Conservation (phyloP, 306 rosid species). For the Cicer bijugum region DNA sequence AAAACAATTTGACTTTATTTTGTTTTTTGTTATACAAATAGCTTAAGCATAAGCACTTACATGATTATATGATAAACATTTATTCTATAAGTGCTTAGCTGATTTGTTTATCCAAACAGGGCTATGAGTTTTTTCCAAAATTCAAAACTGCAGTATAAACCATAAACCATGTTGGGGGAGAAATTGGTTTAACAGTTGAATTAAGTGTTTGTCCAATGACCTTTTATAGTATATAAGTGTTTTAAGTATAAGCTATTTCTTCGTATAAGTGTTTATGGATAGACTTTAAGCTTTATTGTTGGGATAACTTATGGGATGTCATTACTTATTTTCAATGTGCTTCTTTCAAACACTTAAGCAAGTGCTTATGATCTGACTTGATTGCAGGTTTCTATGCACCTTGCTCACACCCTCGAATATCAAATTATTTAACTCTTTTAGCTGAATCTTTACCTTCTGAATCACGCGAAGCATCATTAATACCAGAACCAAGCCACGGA, state of each 20-base stretch:
- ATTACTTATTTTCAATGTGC: background rate
- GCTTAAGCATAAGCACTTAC: too few species aligned
- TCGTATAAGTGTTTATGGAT: background rate
- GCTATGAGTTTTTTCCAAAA: background rate
- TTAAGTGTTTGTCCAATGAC: too few species aligned
- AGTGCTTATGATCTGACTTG: background rate
- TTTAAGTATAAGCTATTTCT: too few species aligned
- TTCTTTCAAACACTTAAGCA: background rate
- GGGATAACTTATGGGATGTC: background rate
- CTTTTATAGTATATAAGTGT: too few species aligned
- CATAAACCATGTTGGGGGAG: background rate
- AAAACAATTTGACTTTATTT: too few species aligned
- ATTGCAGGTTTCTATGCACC: conserved; percentile 89
- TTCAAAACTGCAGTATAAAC: background rate
- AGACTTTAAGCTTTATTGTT: background rate
- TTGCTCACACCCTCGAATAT: conserved; percentile 82
- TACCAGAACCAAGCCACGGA: conserved; percentile 54
- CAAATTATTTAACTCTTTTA: conserved; percentile 76
- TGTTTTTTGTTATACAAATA: too few species aligned
- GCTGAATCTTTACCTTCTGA: conserved; percentile 85
- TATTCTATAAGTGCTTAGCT: too few species aligned
- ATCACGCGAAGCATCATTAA: conserved; percentile 53
- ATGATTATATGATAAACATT: too few species aligned
- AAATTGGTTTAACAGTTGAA: too few species aligned
- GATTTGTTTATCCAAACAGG: too few species aligned